Base-by-base conservation (phyloP, 345 rosid genomes). In the Tarenaya hassleriana region DNA sequence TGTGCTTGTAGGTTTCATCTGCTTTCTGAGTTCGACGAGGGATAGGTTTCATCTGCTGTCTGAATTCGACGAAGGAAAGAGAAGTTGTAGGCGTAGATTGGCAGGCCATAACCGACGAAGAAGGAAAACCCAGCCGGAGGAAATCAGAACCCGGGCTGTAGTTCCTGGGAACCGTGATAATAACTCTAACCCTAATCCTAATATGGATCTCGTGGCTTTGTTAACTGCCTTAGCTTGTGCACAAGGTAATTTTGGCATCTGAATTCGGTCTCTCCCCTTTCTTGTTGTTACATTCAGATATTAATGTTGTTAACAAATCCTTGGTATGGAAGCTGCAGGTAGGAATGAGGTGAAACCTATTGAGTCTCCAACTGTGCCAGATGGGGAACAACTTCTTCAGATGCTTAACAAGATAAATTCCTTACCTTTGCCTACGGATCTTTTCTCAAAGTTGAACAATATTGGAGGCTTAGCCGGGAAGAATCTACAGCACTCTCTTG, bases 51-150 rank as follows among this genome's bases (percentile, higher is more conserved):
- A 86, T 69, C 72, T 76, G 1, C 88, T 86, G 9, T 61, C 90
- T 4, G 95, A 86, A 66, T 86, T 86, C 68, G 95, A 86, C 38
- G 95, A 85, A 66, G 95, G 90, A 32, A 85, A 85, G 75, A 62
- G 95, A 69, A 85, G 95, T 60, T 86, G 95, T 72, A 76, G 95
- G 74, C 84, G 90, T 8, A 74, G 95, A 58, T 83, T 86, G 69
- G 90, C 90, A 43, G 90, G 95, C 20, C 95, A 86, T 62, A 86
- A 86, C 56, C 54, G 85, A 18, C 58, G 95, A 18, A 80, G 95
- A 50, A 74, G 95, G 68, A 86, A 86, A 72, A 67, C 80, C 15
- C 97, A 85, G 58, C 80, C 82, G 0, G 92, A 89, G 37, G 92
- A 85, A 62, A 69, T 76, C 16, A 71, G 73, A 16, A 73, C 86